Conservation (phyloP, 2,329 filamentous ascomycete genomes). For the Exophiala sideris region DNA sequence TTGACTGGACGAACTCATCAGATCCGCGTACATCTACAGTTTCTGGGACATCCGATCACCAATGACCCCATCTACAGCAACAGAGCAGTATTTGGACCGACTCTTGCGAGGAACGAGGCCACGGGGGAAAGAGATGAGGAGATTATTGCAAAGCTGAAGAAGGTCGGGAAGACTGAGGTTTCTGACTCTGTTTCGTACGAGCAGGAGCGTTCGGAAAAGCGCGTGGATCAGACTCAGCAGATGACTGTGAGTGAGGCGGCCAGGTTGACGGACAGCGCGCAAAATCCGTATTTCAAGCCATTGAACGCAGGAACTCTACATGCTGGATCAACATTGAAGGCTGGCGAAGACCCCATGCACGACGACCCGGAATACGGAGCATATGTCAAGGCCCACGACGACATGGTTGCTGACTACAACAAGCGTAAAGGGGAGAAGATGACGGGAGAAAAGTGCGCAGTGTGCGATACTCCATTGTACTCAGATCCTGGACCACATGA, state of each 20-base stretch:
- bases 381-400: constrained; percentile 52
- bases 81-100: constrained; percentile 80
- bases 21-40: constrained; percentile 90
- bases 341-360: constrained; percentile 14
- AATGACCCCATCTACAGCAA: constrained; percentile 99
- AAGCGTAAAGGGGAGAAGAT: constrained; percentile 90
- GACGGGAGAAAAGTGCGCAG: constrained; percentile 75
- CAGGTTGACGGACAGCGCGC: constrained; percentile 8
- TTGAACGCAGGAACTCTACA: constrained; percentile 33
- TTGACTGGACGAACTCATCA: constrained; percentile 94
- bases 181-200: constrained; percentile 90
- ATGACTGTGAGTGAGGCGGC: constrained; percentile 26
- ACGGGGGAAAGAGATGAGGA: constrained; percentile 76
- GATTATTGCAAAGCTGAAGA: constrained; percentile 76
- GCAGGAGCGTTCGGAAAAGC: constrained; percentile 17
- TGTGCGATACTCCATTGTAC: constrained; percentile 86
- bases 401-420: constrained; percentile 87
- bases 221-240: constrained; percentile 27
- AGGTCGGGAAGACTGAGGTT: constrained; percentile 92
- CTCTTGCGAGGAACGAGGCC: constrained; percentile 68
- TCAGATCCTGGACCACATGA: constrained; percentile 89
- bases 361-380: constrained; percentile 23
- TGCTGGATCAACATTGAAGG: constrained; percentile 22
- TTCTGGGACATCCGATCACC: constrained; percentile 87
- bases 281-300: constrained; percentile 17